Conservation (phyloP, 768 basidiomycete species). For the Lactarius quietus region DNA sequence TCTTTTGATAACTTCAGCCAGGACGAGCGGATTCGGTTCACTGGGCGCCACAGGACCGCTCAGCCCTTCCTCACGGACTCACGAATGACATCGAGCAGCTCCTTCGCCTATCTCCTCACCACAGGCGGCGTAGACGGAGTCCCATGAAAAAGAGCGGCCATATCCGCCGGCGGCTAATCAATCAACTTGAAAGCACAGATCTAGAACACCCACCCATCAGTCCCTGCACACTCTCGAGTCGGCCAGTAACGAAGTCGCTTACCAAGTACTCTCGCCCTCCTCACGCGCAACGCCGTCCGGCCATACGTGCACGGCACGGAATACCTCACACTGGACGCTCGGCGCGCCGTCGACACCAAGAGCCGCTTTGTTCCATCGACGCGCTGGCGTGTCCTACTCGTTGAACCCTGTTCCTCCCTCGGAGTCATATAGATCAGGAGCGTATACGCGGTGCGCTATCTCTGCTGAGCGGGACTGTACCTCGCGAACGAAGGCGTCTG, state of each 20-base stretch:
- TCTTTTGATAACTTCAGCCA: constrained; percentile 1
- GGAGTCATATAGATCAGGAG: constrained; percentile 65
- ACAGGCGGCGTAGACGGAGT: constrained; percentile 63
- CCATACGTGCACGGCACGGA: constrained; percentile 75
- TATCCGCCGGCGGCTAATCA: constrained; percentile 66
- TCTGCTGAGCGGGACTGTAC: constrained; percentile 72
- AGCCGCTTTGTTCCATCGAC: constrained; percentile 75
- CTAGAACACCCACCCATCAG: constrained; percentile 35
- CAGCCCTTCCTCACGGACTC: constrained; percentile 39
- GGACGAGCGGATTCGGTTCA: not conserved
- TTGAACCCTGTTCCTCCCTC: constrained; percentile 58
- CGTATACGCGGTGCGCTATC: constrained; percentile 70
- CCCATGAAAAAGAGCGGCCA: constrained; percentile 55
- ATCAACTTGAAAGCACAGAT: constrained; percentile 69
- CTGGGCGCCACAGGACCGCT: not conserved
- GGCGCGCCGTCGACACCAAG: constrained; percentile 40
- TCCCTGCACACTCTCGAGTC: not conserved
- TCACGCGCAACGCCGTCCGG: constrained; percentile 72
- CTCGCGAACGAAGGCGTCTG: constrained; percentile 48
- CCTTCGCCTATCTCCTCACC: constrained; percentile 56
- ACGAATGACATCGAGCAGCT: constrained; percentile 61
- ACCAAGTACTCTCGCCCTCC: constrained; percentile 86
- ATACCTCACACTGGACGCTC: constrained; percentile 56
- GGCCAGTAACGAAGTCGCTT: constrained; percentile 8
- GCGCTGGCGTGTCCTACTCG: constrained; percentile 76